Conservation (phyloP, 2,329 filamentous ascomycete species). For the Diaporthe aspalathi region DNA sequence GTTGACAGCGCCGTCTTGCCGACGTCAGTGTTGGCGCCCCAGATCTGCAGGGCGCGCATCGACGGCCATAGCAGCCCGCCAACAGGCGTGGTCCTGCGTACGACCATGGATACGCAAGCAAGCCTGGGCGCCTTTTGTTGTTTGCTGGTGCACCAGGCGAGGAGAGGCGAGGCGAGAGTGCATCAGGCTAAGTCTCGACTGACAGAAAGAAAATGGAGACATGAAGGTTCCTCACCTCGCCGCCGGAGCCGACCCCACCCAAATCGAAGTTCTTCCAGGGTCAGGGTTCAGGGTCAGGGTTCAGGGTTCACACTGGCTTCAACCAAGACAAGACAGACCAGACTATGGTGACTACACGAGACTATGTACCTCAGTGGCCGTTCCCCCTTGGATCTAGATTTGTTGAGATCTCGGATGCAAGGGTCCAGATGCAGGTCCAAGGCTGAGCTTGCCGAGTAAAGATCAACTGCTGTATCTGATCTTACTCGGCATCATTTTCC, state of each 20-base stretch:
- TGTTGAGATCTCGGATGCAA: constrained; percentile 11
- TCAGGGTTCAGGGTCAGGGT: constrained; percentile 16
- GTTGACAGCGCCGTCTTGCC: constrained; percentile 87
- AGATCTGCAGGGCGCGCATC: constrained; percentile 78
- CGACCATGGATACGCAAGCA: neutral
- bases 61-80: constrained; percentile 75
- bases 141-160: neutral
- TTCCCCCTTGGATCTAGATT: neutral
- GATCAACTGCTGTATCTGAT: neutral
- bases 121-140: neutral
- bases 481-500: neutral
- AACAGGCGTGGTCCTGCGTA: constrained; percentile 54
- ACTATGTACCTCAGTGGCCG: neutral
- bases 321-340: neutral
- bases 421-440: neutral
- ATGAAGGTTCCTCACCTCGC: neutral
- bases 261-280: no score
- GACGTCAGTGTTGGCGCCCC: constrained; percentile 85
- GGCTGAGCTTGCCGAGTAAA: neutral
- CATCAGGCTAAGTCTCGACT: constrained; percentile 41
- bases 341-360: neutral
- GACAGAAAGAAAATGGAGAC: neutral
- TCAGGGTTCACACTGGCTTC: neutral
- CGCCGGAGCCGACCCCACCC: no score
- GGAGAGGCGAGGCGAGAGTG: neutral